Evolutionary conservation across 1,284 basidiomycete species (phyloP).

Genomic region (Coriolopsis trogii): DNA sequence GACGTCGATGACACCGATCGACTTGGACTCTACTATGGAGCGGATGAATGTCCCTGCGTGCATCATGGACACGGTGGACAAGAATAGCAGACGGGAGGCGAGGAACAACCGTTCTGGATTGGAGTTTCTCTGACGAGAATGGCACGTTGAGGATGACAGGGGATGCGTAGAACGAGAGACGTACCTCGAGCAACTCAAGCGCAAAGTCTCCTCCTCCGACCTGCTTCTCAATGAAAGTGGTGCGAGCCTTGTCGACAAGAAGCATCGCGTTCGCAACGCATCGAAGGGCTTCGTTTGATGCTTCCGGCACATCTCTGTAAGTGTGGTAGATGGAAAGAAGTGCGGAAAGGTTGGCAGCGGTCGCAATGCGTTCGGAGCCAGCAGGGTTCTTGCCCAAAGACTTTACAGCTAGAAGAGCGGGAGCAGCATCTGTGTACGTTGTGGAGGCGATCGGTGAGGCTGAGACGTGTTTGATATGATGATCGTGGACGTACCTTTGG

Average conservation of each 20-base stretch:
- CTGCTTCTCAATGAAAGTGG: slow-evolving; percentile 55
- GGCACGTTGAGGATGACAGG: background rate
- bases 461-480: background rate
- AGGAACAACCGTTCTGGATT: slow-evolving; percentile 70
- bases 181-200: slow-evolving; percentile 63
- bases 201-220: slow-evolving; percentile 65
- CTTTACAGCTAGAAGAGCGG: slow-evolving; percentile 75
- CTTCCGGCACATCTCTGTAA: slow-evolving; percentile 60
- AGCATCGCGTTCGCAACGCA: slow-evolving; percentile 78
- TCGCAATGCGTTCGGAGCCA: slow-evolving; percentile 68
- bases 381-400: slow-evolving; percentile 71
- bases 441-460: slow-evolving; percentile 2
- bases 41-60: slow-evolving; percentile 49
- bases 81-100: slow-evolving; percentile 74
- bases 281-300: slow-evolving; percentile 69
- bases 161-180: slow-evolving; percentile 23
- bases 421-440: slow-evolving; percentile 52
- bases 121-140: slow-evolving; percentile 55
- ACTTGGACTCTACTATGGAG: slow-evolving; percentile 63
- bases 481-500: slow-evolving; percentile 49
- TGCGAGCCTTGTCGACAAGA: slow-evolving; percentile 63
- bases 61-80: slow-evolving; percentile 59
- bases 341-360: slow-evolving; percentile 51
- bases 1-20: slow-evolving; percentile 58
- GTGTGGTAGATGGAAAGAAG: slow-evolving; percentile 53